Evolutionary conservation across 495 filamentous ascomycete species (phyloP).

Genomic region (Penicillium macrosclerotiorum): DNA sequence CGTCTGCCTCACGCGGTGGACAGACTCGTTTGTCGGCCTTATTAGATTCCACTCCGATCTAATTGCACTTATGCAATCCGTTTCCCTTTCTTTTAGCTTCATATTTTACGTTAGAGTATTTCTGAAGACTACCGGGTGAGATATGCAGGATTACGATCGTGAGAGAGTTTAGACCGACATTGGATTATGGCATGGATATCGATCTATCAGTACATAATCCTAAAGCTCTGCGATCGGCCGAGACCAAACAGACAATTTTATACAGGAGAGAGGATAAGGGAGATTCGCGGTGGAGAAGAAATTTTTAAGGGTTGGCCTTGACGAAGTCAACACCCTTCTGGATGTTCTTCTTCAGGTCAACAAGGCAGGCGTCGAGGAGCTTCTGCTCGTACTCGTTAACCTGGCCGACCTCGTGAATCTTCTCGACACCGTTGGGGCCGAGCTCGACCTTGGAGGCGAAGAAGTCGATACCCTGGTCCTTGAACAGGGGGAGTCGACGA

Average conservation of each 20-base stretch:
- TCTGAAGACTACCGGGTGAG: no score
- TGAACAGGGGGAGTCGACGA: slow-evolving; percentile 97
- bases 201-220: slow-evolving; percentile 24
- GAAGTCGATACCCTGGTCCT: slow-evolving; percentile 94
- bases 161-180: slow-evolving; percentile 24
- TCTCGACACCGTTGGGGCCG: slow-evolving; percentile 92
- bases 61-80: no score
- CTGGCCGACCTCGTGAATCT: slow-evolving; percentile 81
- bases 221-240: slow-evolving; percentile 1
- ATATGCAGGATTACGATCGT: no score
- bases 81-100: no score
- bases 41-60: no score
- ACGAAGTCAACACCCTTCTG: slow-evolving; percentile 71
- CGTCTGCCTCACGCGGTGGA: no score
- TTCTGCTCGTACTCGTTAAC: slow-evolving; percentile 82
- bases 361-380: slow-evolving; percentile 78
- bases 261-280: slow-evolving; percentile 17
- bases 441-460: slow-evolving; percentile 93
- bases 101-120: no score
- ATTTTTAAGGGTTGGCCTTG: slow-evolving; percentile 65
- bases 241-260: slow-evolving; percentile 16
- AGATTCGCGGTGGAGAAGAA: no score
- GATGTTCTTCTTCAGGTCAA: slow-evolving; percentile 89
- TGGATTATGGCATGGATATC: slow-evolving; percentile 17
- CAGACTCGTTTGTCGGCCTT: no score